phyloP scores from a whole-genome alignment of 495 filamentous ascomycete species.

The Cryomyces minteri region DNA sequence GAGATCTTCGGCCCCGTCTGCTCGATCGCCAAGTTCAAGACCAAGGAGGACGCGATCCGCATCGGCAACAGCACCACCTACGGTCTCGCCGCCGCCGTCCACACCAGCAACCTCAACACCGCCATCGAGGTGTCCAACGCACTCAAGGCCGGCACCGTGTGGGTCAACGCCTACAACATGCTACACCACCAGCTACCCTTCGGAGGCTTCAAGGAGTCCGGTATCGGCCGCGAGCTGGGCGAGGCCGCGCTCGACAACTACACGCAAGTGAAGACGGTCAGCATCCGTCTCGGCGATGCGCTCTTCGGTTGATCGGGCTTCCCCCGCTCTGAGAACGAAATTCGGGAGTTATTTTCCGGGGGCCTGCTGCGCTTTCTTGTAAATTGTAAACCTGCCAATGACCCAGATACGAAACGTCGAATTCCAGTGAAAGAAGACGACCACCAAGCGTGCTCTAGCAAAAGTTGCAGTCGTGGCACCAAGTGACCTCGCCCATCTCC shows the following conservation, averaged over 20 bases:
- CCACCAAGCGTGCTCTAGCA: too few relatives aligned
- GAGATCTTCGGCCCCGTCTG: slow-evolving; percentile 97
- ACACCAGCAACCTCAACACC: slow-evolving; percentile 87
- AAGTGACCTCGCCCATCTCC: too few relatives aligned
- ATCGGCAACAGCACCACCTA: slow-evolving; percentile 71
- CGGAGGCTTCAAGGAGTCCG: slow-evolving; percentile 85
- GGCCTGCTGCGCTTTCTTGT: too few relatives aligned
- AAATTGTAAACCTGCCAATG: too few relatives aligned
- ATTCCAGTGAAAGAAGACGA: too few relatives aligned
- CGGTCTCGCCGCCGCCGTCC: slow-evolving; percentile 78
- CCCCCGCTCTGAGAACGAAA: too few relatives aligned
- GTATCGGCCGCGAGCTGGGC: slow-evolving; percentile 86
- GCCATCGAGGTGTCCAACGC: slow-evolving; percentile 73
- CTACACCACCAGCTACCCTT: slow-evolving; percentile 71
- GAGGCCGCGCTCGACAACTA: slow-evolving; percentile 89
- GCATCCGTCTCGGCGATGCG: slow-evolving; percentile 42
- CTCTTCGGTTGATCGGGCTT: slow-evolving; percentile 28
- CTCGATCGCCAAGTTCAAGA: slow-evolving; percentile 85
- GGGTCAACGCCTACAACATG: slow-evolving; percentile 88
- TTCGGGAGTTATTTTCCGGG: too few relatives aligned
- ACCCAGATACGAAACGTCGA: too few relatives aligned
- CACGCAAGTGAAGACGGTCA: slow-evolving; percentile 60
- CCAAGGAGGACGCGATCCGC: slow-evolving; percentile 65
- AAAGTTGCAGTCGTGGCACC: too few relatives aligned
- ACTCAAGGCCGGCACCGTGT: slow-evolving; percentile 79